Base-by-base conservation (phyloP, 2,329 filamentous ascomycete genomes). In the Byssochlamys sp. region DNA sequence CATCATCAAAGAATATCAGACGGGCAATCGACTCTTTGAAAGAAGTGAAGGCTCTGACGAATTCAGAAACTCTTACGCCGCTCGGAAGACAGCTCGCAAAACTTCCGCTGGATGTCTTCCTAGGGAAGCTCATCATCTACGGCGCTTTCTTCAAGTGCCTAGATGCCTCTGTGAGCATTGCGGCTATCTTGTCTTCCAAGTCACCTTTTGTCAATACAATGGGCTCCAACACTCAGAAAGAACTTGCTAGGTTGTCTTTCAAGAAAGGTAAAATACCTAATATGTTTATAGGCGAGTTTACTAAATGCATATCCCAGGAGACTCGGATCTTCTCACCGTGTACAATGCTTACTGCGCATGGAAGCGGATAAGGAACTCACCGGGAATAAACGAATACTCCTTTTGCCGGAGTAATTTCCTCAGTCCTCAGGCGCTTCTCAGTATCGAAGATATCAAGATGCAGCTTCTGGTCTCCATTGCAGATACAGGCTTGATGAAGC, bases 321-420 rank as follows among this genome's bases (percentile, higher is more conserved):
- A 96, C 71, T 97, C 94, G 0, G 94, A 99, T 70, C 80, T 97
- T 0, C 78, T 97, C 10, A 97, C 94, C 0, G 83, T 91, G 0
- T 97, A 96, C 77, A 96, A 96, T 69, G 94, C 94, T 1, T 99
- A 99, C 72, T 78, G 84, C 53, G 82, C 89, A 2, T 99, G 94
- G 94, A 91, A 89, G 67, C 85, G 85, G 57, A 85, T 91, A 3
- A 95, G 90, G 71, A 84, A 84, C 63, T 84, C 85, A 0, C 81
- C 85, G 0, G 80, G 82, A 6, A 80, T 83, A 52, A 90, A 88
- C 53, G 92, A 97, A 67, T 89, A 87, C 66, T 84, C 91, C 63
- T 99, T 95, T 73, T 99, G 94, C 75, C 86, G 88, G 66, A 96
- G 95, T 76, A 96, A 96, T 73, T 96, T 91, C 68, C 82, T 99